Base-by-base conservation (phyloP, 495 filamentous ascomycete genomes). In the Opeltia flavorubescens region DNA sequence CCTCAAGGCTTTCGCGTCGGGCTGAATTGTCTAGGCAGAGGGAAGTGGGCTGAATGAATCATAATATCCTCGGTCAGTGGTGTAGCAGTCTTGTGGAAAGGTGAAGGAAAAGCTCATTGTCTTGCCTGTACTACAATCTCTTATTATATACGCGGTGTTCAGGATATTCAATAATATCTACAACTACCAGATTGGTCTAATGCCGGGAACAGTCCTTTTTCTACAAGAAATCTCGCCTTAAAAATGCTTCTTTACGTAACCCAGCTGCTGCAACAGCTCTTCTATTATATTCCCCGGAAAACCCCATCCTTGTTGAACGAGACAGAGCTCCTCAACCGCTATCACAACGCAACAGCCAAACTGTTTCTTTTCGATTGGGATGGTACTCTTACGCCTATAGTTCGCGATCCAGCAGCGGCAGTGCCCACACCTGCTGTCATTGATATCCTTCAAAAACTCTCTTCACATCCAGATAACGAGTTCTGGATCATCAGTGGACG, bases 321-420 rank as follows among this genome's bases (percentile, higher is more conserved):
- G 8, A 6, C 25, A 29, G 13, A 18, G 17, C 24, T 44, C 7
- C 5, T n/a, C 5, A 4, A 15, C 11, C 1, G 13, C 7, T 44
- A 28, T 30, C 42, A n/a, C 2, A 17, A 13, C 8, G 27, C 42
- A 0, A 13, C 17, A 3, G 29, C 25, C 12, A 29, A 89, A 26
- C 67, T 98, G 2, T 93, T 96, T 63, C 87, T 98, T 82, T 94
- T 95, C 55, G 91, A 98, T 67, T 98, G 96, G 57, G 91, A 98
- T 62, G 91, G 91, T 40, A 98, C 91, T 0, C 76, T 98, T n/a
- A 95, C 93, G 0, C 86, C 87, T 1, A 95, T 98, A 53, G 89
- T 96, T 23, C 77, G 79, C 46, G 86, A 95, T 51, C 93, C 91
- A 1, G 75, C 78, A 49, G 77, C 83, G 6, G 91, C 93, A 2